Percentiles rank a stretch among this genome's conserved stretches.
Conservation (phyloP, 2,329 filamentous ascomycete species). For the Cordyceps cateniannulata region DNA sequence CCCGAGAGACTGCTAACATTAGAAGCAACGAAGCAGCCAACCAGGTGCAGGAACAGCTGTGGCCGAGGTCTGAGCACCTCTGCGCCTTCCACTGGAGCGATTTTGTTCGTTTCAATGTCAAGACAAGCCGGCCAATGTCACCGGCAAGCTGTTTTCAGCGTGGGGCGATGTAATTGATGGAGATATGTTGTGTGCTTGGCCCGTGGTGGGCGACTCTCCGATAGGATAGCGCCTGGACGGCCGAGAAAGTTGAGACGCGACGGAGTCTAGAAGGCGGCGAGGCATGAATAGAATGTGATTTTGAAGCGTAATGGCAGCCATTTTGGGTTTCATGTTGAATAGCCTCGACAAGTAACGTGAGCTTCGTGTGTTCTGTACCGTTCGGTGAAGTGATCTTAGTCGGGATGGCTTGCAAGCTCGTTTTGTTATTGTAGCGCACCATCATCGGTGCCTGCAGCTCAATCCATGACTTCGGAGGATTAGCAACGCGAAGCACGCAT, state of each 20-base stretch:
- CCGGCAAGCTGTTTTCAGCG: neutral
- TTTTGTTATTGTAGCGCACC: neutral
- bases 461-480: neutral
- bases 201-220: neutral
- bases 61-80: neutral
- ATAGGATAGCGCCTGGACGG: neutral
- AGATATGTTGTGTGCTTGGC: neutral
- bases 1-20: neutral
- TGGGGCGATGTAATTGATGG: neutral
- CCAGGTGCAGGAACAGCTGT: neutral
- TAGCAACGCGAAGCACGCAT: neutral
- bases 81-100: neutral
- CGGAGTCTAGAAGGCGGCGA: neutral
- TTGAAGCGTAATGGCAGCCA: neutral
- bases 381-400: neutral
- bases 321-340: neutral
- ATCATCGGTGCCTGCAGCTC: slow-evolving; percentile 2
- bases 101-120: neutral
- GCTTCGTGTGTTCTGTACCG: neutral
- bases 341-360: neutral
- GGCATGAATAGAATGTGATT: neutral
- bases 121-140: neutral
- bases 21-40: neutral
- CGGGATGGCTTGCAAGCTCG: neutral
- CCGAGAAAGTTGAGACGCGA: neutral